These are phyloP conservation scores for Exserohilum turcica DNA, from an alignment of 2,329 filamentous ascomycete species.

Conservation along the genomic window DNA sequence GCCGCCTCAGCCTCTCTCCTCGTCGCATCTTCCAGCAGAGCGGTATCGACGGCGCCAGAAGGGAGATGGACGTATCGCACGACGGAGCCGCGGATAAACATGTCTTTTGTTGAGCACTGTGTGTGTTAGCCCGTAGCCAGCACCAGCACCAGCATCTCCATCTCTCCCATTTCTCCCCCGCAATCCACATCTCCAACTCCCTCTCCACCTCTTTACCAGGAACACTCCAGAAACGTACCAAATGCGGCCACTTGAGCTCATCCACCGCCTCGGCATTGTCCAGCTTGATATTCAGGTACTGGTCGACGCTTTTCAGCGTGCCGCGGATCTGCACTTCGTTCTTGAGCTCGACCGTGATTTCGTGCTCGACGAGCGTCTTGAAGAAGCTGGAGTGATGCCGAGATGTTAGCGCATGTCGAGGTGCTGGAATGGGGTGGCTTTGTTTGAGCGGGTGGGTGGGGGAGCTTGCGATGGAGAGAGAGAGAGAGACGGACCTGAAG, in stretches of 20 bases:
- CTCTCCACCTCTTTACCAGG: neutral
- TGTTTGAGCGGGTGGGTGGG: slow-evolving; percentile 2
- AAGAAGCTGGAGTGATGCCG: no score
- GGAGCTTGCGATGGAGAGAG: neutral
- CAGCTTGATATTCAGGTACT: slow-evolving; percentile 99
- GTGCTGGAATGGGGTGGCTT: no score
- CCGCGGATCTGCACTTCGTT: slow-evolving; percentile 98
- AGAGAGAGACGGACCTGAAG: slow-evolving; percentile 54
- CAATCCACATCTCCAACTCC: neutral
- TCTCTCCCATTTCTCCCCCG: neutral
- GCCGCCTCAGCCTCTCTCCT: slow-evolving; percentile 44
- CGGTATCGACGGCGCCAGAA: slow-evolving; percentile 79
- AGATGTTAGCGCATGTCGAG: no score
- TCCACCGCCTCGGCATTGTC: slow-evolving; percentile 94
- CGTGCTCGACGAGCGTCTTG: slow-evolving; percentile 96
- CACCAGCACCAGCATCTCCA: no score
- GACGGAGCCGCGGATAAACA: slow-evolving; percentile 92
- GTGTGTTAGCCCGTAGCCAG: no score
- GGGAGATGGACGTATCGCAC: slow-evolving; percentile 92
- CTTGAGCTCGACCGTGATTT: slow-evolving; percentile 98
- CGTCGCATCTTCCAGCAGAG: slow-evolving; percentile 84
- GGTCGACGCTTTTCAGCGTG: slow-evolving; percentile 94
- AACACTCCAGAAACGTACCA: slow-evolving; percentile 58
- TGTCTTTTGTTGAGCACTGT: slow-evolving; percentile 86
- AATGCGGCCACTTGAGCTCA: slow-evolving; percentile 90